Base-by-base conservation (phyloP, 2,329 filamentous ascomycete species). In the Penicillium sp. region DNA sequence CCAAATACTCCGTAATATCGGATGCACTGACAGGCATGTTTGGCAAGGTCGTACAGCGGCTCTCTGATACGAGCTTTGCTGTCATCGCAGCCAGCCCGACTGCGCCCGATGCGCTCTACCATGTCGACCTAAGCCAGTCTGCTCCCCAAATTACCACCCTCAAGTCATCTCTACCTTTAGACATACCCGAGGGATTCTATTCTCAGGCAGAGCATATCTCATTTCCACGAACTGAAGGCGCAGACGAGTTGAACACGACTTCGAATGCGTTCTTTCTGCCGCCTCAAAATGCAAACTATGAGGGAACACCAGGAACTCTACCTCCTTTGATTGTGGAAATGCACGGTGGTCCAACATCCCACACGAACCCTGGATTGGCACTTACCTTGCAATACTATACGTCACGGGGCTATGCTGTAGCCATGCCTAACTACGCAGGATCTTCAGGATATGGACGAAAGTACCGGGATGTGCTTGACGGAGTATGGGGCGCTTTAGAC, bases 321-420 rank as follows among this genome's bases (percentile, higher is more conserved):
- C 81, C 80, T 1, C 80, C 81, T 1, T 68, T 82, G 1, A 77
- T 84, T 23, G 69, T 83, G 47, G 70, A 67, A 2, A 72, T 77
- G 0, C 81, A 84, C 35, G 81, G 81, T 5, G 82, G 81, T 0
- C 81, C 75, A n/a, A 83, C 77, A 0, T 66, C 68, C 1, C 73
- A 77, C 52, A 69, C 67, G 0, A 69, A 74, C 0, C 73, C 76
- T 0, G 79, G 79, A 0, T 69, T 84, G 0, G 67, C 71, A 12
- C 65, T 81, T 6, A 65, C 69, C 20, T 72, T 71, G 3, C 81
- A 84, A 62, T 83, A 80, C 62, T 82, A 77, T 61, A 83, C 80
- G 0, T 78, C 80, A 3, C 71, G 82, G 12, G 81, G 81, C 3
- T 84, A 79, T 55, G 80, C 80, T 1, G 77, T 76, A 49, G 72